Evolutionary conservation across 2,329 filamentous ascomycete genomes (phyloP), one percentile per base, ranked within the genome.

Genomic region (Paecilomyces sp.): DNA sequence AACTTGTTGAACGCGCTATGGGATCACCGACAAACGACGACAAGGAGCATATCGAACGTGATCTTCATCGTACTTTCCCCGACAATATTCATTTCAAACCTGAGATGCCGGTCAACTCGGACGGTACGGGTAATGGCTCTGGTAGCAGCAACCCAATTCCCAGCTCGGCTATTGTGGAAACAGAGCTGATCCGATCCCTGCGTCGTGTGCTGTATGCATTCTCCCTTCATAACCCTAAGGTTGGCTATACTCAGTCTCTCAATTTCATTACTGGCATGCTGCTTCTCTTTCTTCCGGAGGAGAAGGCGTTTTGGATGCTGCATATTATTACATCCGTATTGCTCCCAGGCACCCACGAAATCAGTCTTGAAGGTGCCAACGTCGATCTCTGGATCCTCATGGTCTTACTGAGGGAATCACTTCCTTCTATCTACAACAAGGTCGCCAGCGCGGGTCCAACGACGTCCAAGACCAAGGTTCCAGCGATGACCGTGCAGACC

Each of bases 331-430:
- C 93, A 0, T 85, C 89, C 50, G 85, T 89, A 11, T 94, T 95
- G 70, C 85, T 97, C 0, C 93, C 93, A 0, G 92, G 92, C 1
- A 97, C 92, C 0, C 93, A 97, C 70, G 92, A 95, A 71, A 86
- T 92, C 68, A 93, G 87, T 61, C 84, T 97, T 7, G 92, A 96
- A 74, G 91, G 91, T 3, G 91, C 92, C 58, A 97, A 96, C 73
- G 91, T 96, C 55, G 93, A 97, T 74, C 85, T 97, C 58, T 92
- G 91, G 62, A 93, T 97, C 2, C 82, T 97, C 59, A 97, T 97
- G 93, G 85, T 88, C 56, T 84, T 90, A 57, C 83, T 97, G 64
- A 88, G 89, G 62, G 91, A 96, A 63, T 86, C 87, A 1, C 86
- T 96, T 76, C 92, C 93, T 0, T 81, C 81, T 2, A 86, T 97